These are phyloP conservation scores for Sordariomycetes sp. DNA, from an alignment of 2,329 filamentous ascomycete genomes.

Conservation along the genomic window DNA sequence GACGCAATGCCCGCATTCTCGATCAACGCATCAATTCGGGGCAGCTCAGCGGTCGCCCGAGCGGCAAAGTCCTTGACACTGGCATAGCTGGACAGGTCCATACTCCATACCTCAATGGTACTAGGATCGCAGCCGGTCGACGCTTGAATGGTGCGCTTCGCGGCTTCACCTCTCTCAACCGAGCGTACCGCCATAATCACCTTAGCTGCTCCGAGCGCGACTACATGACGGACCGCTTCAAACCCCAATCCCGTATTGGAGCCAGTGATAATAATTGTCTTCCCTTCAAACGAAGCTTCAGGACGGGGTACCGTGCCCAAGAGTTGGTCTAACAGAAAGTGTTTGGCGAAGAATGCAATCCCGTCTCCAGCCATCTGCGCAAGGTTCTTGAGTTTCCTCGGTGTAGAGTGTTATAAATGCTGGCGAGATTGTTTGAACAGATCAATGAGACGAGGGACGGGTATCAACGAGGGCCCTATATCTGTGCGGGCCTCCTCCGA, in stretches of 20 bases:
- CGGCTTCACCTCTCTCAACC: background rate
- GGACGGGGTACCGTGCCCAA: constrained; percentile 9
- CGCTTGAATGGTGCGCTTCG: constrained; percentile 17
- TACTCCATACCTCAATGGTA: constrained; percentile 36
- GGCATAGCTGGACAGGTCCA: constrained; percentile 38
- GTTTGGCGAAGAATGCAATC: no score
- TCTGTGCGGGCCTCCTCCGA: no score
- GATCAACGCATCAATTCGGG: constrained; percentile 32
- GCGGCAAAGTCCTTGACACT: constrained; percentile 34
- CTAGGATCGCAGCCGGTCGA: constrained; percentile 11
- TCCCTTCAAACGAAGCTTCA: constrained; percentile 9
- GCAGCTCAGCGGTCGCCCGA: constrained; percentile 22
- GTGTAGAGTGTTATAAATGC: no score
- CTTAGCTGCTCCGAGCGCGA: background rate
- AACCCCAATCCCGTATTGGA: constrained; percentile 30
- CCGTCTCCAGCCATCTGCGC: no score
- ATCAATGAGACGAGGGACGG: no score
- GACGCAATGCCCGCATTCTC: constrained; percentile 31
- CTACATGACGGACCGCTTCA: constrained; percentile 16
- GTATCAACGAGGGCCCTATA: no score
- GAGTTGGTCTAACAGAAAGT: no score
- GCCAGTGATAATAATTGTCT: constrained; percentile 31
- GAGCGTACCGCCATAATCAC: constrained; percentile 1
- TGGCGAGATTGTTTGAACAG: no score
- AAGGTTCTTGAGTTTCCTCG: no score